phyloP scores from a whole-genome alignment of 2,329 filamentous ascomycete species.

The Alternaria incomplexa region DNA sequence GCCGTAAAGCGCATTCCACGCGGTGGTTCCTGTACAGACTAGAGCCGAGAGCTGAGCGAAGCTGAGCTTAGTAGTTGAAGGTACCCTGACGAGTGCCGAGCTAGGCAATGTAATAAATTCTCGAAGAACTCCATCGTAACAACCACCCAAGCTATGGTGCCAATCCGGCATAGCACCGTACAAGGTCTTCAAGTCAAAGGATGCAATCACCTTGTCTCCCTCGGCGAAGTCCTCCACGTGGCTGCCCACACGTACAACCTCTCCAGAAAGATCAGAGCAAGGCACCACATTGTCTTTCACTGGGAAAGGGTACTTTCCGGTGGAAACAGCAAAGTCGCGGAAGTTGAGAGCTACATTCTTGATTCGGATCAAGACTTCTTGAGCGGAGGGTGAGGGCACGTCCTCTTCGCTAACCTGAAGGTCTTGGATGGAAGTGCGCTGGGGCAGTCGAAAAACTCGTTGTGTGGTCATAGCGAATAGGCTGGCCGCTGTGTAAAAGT shows the following conservation, averaged over 20 bases:
- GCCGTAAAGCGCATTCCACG: conserved; percentile 23
- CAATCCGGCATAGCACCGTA: conserved; percentile 6
- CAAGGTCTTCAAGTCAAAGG: conserved; percentile 4
- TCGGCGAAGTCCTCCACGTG: conserved; percentile 10
- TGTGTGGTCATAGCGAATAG: conserved; percentile 6
- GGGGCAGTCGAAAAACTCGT: conserved; percentile 11
- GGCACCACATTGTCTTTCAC: conserved; percentile 16
- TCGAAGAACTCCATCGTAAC: conserved; percentile 15
- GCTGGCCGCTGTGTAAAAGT: neutral
- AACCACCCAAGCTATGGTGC: neutral
- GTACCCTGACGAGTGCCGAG: conserved; percentile 13
- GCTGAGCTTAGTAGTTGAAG: neutral
- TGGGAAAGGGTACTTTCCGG: conserved; percentile 13
- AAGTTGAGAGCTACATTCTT: conserved; percentile 21
- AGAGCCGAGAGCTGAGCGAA: conserved; percentile 10
- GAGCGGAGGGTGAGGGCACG: neutral
- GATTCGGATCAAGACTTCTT: conserved; percentile 21
- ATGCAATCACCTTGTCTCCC: conserved; percentile 23
- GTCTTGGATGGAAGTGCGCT: conserved; percentile 2
- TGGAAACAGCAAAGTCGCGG: conserved; percentile 18
- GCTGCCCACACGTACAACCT: conserved; percentile 10
- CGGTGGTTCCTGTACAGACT: conserved; percentile 22
- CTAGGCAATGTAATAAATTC: conserved; percentile 14
- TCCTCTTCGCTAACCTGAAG: neutral
- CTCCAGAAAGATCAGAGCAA: conserved; percentile 17